Evolutionary conservation across 2,329 filamentous ascomycete species (phyloP).

Genomic region (Aspergillus pseudotamarii): DNA sequence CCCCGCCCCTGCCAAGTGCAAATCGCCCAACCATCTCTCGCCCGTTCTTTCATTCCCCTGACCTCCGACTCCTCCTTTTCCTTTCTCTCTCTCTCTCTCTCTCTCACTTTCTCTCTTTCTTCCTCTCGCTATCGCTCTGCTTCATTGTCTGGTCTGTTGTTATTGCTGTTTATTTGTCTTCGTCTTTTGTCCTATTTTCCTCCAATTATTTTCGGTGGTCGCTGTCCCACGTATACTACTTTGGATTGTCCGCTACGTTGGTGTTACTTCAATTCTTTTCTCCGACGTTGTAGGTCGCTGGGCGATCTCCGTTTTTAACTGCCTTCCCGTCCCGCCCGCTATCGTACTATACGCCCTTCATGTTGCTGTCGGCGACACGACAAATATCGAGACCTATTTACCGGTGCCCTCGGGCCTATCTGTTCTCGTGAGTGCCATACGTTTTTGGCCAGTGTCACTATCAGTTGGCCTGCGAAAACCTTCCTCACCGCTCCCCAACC

Average conservation of each 20-base stretch:
- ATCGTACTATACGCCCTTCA: slow-evolving; percentile 34
- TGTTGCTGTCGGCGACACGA: slow-evolving; percentile 33
- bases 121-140: neutral
- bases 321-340: slow-evolving; percentile 11
- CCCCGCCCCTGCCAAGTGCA: slow-evolving; percentile 18
- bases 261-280: slow-evolving; percentile 2
- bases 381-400: slow-evolving; percentile 27
- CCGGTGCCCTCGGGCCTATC: slow-evolving; percentile 26
- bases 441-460: neutral
- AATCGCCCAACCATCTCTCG: slow-evolving; percentile 4
- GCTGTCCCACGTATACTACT: slow-evolving; percentile 7
- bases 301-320: slow-evolving; percentile 28
- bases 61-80: neutral
- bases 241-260: slow-evolving; percentile 8
- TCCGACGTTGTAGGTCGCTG: slow-evolving; percentile 27
- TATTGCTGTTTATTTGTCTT: neutral
- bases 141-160: neutral
- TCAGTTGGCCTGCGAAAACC: slow-evolving; percentile 1
- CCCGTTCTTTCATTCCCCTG: slow-evolving; percentile 6
- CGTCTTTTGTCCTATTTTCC: neutral
- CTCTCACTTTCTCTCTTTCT: neutral
- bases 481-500: slow-evolving; percentile 8
- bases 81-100: slow-evolving; percentile 5
- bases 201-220: slow-evolving; percentile 4
- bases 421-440: slow-evolving; percentile 22